Conservation (phyloP, 2,329 filamentous ascomycete species). For the Curvularia spicifera region DNA sequence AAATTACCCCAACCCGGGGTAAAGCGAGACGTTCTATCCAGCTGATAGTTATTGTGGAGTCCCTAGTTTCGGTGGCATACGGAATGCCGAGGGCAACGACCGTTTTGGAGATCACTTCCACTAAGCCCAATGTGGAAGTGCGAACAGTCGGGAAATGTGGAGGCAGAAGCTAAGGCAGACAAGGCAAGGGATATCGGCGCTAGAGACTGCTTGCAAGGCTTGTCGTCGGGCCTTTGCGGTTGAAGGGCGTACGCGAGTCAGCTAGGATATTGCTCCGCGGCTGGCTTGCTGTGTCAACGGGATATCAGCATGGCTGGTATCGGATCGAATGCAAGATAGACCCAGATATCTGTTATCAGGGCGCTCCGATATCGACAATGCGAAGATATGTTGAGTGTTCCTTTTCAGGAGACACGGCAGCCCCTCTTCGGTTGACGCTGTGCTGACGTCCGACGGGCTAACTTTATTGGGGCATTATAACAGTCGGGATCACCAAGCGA, state of each 20-base stretch:
- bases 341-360: conserved; percentile 4
- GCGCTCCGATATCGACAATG: not conserved
- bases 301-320: not conserved
- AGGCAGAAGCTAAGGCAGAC: conserved; percentile 12
- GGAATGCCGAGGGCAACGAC: conserved; percentile 10
- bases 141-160: conserved; percentile 30
- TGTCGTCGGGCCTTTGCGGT: conserved; percentile 15
- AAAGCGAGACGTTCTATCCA: conserved; percentile 19
- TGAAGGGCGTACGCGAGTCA: conserved; percentile 17
- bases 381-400: not conserved
- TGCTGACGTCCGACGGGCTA: conserved; percentile 10
- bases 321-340: not conserved
- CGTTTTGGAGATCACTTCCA: not conserved
- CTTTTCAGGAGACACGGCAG: conserved; percentile 1
- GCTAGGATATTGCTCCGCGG: conserved; percentile 20
- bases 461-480: conserved; percentile 8
- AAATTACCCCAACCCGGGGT: conserved; percentile 33
- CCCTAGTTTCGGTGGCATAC: conserved; percentile 10
- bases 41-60: conserved; percentile 25
- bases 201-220: conserved; percentile 23
- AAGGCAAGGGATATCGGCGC: conserved; percentile 21
- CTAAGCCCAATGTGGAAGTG: conserved; percentile 23
- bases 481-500: conserved; percentile 20
- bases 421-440: conserved; percentile 5
- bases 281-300: not conserved